Evolutionary conservation across 352 stramenopile genomes (phyloP), one percentile per base, ranked within the genome.

Genomic region (Elongisporangium senticosum): DNA sequence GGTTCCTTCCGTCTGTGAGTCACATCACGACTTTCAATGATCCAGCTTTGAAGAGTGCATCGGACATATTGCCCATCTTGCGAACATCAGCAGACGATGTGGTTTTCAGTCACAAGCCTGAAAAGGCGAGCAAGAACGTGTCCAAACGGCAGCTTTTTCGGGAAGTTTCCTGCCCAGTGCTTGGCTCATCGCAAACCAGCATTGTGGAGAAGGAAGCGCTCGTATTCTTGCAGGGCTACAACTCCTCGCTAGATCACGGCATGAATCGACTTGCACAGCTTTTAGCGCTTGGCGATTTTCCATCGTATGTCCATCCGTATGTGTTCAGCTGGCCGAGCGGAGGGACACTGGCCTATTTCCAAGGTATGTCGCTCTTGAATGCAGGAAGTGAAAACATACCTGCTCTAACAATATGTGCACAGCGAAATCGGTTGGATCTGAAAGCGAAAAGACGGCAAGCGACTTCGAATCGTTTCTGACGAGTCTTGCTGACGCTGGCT

Each of bases 281-380:
- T 2, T 26, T 79, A 4, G 50, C 71, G 2, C 48, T 74, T 4
- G 71, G 68, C 7, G 69, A 76, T 26, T 79, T 79, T 39, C 71
- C 71, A 8, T 43, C 67, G 7, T 51, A 48, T 14, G 73, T 79
- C 22, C 71, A 79, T 53, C 71, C 71, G 40, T 77, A 71, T 13
- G 65, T 79, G 13, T 79, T 79, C 47, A 77, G 68, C 51, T 79
- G 71, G 71, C 65, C 71, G n/a, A 79, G 68, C 33, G 71, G 62
- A 15, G 67, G 67, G 4, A 53, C 33, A 4, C 53, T 79, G 33
- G 59, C 68, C 21, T 79, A 76, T 22, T 76, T 69, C 51, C 61
- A 71, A 69, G 59, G 59, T 67, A 40, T 13, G 20, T 28, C 33
- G 28, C 8, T 56, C 33, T 14, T 43, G 33, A 10, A 26, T 33